A percentile compares a stretch with the other conserved stretches of the same genome.
These are phyloP conservation scores for Silene noctiflora DNA, from an alignment of 179 eudicot species.

Conservation along the genomic window DNA sequence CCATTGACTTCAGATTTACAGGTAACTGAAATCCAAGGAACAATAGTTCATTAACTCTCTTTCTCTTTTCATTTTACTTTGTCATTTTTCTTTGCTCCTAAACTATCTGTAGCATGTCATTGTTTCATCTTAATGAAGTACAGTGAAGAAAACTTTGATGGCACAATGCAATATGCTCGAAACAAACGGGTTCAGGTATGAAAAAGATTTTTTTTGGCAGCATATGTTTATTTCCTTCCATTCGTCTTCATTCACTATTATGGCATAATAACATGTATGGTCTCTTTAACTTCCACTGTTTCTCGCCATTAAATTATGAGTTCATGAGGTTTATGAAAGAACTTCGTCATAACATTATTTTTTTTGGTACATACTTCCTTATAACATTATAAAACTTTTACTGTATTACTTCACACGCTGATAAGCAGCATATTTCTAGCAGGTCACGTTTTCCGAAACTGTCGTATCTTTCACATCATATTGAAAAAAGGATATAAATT, in stretches of 20 bases:
- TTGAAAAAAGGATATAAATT: background rate
- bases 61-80: too few relatives aligned
- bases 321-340: too few relatives aligned
- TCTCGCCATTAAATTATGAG: too few relatives aligned
- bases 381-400: too few relatives aligned
- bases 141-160: constrained; percentile 54
- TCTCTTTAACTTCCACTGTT: too few relatives aligned
- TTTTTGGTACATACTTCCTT: too few relatives aligned
- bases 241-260: background rate
- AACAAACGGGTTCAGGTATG: constrained; percentile 95
- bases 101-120: constrained; percentile 7
- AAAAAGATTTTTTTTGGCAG: background rate
- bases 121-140: constrained; percentile 44
- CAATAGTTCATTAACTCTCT: background rate
- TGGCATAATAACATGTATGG: background rate
- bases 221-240: background rate
- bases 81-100: background rate
- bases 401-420: background rate
- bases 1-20: constrained; percentile 82
- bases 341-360: too few relatives aligned
- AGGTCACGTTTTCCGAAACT: background rate
- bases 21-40: constrained; percentile 32
- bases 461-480: background rate
- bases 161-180: constrained; percentile 74
- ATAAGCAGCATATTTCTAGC: background rate